These are phyloP conservation scores for Daldinia caldariorum DNA, from an alignment of 495 filamentous ascomycete genomes.

Conservation along the genomic window DNA sequence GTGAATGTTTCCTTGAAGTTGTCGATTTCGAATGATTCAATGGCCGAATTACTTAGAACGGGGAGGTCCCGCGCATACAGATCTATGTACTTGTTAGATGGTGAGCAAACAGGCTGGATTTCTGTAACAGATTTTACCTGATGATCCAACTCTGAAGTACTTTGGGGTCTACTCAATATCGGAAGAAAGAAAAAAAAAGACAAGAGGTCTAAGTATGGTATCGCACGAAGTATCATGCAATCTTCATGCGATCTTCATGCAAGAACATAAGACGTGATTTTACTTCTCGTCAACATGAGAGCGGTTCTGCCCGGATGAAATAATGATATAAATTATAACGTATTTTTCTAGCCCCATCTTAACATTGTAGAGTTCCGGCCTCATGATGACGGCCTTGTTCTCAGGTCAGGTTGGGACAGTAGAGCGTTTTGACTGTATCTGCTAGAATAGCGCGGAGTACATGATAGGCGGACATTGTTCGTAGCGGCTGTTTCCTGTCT, in stretches of 20 bases:
- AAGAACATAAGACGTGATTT: slow-evolving; percentile 11
- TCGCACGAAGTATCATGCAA: slow-evolving; percentile 19
- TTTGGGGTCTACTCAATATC: neutral
- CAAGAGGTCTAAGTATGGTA: neutral
- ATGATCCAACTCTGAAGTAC: neutral
- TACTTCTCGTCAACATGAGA: slow-evolving; percentile 21
- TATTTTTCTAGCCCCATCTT: slow-evolving; percentile 25
- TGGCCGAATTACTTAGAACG: neutral
- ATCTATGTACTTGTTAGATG: slow-evolving; percentile 1
- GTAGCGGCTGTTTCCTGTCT: slow-evolving; percentile 32
- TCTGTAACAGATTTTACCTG: neutral
- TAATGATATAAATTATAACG: slow-evolving; percentile 9
- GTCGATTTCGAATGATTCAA: slow-evolving; percentile 16
- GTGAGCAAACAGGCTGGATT: neutral
- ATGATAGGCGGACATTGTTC: slow-evolving; percentile 42
- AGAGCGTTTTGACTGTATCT: slow-evolving; percentile 22
- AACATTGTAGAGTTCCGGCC: slow-evolving; percentile 18
- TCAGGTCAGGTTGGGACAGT: slow-evolving; percentile 29
- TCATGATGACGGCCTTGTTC: slow-evolving; percentile 23
- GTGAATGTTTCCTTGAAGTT: slow-evolving; percentile 5
- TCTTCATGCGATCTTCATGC: slow-evolving; percentile 32
- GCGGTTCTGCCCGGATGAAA: slow-evolving; percentile 17
- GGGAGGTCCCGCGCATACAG: neutral
- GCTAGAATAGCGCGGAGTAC: slow-evolving; percentile 15
- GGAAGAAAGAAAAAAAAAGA: slow-evolving; percentile 1